Evolutionary conservation across 805 yeast genomes (phyloP).

Genomic region (Candida coleopterorum): DNA sequence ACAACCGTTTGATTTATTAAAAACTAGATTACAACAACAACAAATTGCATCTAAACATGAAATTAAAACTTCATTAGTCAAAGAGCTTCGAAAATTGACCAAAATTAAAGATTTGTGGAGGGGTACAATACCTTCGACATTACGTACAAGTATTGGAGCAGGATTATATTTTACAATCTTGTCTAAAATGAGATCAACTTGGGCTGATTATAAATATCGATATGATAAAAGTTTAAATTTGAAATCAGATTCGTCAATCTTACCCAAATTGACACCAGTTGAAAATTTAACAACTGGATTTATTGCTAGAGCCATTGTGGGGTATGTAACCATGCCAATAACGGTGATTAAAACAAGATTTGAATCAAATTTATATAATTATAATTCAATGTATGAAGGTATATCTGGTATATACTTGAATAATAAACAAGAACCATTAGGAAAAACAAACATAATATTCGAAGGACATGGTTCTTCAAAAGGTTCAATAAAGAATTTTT

Average conservation of each 20-base stretch:
- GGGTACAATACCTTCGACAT: constrained; percentile 87
- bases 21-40: constrained; percentile 70
- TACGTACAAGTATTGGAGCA: constrained; percentile 87
- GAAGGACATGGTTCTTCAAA: constrained; percentile 1
- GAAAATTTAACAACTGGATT: constrained; percentile 79
- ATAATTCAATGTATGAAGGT: constrained; percentile 62
- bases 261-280: constrained; percentile 67
- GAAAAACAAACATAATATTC: background rate
- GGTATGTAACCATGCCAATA: constrained; percentile 88
- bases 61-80: constrained; percentile 28
- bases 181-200: constrained; percentile 51
- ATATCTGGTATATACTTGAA: constrained; percentile 45
- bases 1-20: constrained; percentile 86
- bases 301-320: constrained; percentile 73
- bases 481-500: constrained; percentile 59
- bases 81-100: constrained; percentile 39
- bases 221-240: constrained; percentile 1
- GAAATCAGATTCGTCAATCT: constrained; percentile 14
- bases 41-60: constrained; percentile 14
- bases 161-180: constrained; percentile 78
- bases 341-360: constrained; percentile 86
- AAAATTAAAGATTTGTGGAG: constrained; percentile 68
- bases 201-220: constrained; percentile 31
- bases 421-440: constrained; percentile 13
- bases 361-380: constrained; percentile 75